Conservation (phyloP, 2,329 filamentous ascomycete genomes). For the Trichoderma pleuroti region DNA sequence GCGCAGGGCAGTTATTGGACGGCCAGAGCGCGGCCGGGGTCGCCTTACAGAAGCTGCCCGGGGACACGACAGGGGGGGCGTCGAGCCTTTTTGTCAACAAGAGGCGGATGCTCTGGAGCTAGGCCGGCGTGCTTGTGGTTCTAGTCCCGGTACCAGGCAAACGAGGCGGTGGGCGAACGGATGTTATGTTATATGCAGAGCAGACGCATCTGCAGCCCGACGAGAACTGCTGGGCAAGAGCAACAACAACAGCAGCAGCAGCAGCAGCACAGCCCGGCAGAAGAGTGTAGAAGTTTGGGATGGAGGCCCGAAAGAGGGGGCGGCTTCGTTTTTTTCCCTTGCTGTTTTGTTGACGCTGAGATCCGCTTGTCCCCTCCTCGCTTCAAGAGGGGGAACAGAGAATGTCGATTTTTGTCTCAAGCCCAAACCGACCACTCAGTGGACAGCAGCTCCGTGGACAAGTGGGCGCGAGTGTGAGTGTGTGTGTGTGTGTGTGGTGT, state of each 20-base stretch:
- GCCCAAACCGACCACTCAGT: background rate
- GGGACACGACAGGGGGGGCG: background rate
- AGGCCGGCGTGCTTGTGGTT: constrained; percentile 4
- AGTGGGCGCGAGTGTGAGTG: background rate
- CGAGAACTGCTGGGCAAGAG: background rate
- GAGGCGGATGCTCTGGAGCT: background rate
- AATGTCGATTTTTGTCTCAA: background rate
- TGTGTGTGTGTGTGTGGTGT: background rate
- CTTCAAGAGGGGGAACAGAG: background rate
- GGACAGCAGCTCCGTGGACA: background rate
- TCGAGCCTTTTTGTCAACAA: constrained; percentile 3
- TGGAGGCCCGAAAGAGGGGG: background rate
- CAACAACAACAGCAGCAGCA: background rate
- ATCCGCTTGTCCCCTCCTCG: constrained; percentile 1
- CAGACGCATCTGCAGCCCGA: background rate
- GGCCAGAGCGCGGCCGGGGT: constrained; percentile 13
- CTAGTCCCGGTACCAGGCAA: background rate
- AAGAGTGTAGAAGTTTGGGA: background rate
- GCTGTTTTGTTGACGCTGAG: constrained; percentile 3
- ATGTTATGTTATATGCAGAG: background rate
- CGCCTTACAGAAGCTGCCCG: constrained; percentile 11
- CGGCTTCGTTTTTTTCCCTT: background rate
- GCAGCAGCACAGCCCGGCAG: no score
- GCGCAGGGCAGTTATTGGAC: constrained; percentile 17
- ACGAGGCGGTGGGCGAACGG: constrained; percentile 1